phyloP scores from a whole-genome alignment of 2,329 filamentous ascomycete genomes.

The Aspergillus awamori region DNA sequence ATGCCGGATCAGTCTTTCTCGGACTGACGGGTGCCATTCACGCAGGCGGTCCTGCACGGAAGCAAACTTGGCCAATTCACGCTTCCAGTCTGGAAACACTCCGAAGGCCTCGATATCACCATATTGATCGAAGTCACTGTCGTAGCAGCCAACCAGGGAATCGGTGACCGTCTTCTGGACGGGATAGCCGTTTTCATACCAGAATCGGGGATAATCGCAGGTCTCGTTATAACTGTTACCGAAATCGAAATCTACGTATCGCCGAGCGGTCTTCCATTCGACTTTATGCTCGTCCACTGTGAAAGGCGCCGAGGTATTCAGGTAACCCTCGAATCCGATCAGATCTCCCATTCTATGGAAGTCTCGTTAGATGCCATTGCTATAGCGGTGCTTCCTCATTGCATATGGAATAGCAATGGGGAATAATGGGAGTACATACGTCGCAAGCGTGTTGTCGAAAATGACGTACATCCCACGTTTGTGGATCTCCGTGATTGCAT shows the following conservation, averaged over 20 bases:
- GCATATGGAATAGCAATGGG: neutral
- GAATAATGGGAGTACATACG: slow-evolving; percentile 42
- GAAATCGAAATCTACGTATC: slow-evolving; percentile 61
- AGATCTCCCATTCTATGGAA: slow-evolving; percentile 55
- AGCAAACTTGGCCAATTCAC: slow-evolving; percentile 66
- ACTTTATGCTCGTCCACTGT: slow-evolving; percentile 59
- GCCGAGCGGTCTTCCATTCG: slow-evolving; percentile 55
- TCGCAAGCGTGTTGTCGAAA: slow-evolving; percentile 66
- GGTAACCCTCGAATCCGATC: slow-evolving; percentile 49
- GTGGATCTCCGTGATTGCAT: slow-evolving; percentile 61
- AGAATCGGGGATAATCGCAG: slow-evolving; percentile 64
- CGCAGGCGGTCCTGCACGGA: slow-evolving; percentile 67
- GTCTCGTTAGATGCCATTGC: neutral
- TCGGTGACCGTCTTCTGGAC: slow-evolving; percentile 51
- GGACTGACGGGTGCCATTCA: slow-evolving; percentile 63
- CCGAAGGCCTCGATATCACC: slow-evolving; percentile 67
- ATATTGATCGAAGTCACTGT: slow-evolving; percentile 66
- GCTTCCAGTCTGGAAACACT: slow-evolving; percentile 63
- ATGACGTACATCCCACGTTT: slow-evolving; percentile 64
- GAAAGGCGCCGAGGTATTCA: slow-evolving; percentile 58
- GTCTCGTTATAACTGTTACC: slow-evolving; percentile 56
- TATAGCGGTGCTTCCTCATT: neutral
- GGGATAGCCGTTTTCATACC: slow-evolving; percentile 58
- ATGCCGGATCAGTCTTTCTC: slow-evolving; percentile 60
- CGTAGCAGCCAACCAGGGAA: slow-evolving; percentile 57